These are phyloP conservation scores for Torulaspora gathmanii DNA, from an alignment of 805 yeast genomes.

Conservation along the genomic window DNA sequence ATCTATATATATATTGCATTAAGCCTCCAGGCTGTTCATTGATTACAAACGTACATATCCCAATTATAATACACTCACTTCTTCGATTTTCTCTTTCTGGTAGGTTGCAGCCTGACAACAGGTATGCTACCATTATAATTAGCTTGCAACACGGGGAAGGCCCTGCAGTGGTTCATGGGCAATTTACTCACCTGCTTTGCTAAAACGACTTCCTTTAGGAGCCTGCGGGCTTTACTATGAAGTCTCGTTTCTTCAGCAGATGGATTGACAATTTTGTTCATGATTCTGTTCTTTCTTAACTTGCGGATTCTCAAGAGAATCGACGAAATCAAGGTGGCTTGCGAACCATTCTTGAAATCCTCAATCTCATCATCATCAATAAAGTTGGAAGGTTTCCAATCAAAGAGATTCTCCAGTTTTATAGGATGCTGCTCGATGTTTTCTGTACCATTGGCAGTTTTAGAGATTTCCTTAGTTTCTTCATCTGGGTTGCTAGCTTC, in stretches of 20 bases:
- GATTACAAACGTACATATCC: constrained; percentile 1
- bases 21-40: neutral
- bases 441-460: neutral
- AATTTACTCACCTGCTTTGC: constrained; percentile 36
- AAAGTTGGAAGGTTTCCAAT: constrained; percentile 48
- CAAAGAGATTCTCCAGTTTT: constrained; percentile 40
- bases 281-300: constrained; percentile 45
- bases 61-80: constrained; percentile 10
- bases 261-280: constrained; percentile 37
- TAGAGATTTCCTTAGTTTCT: neutral
- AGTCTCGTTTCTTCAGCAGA: constrained; percentile 40
- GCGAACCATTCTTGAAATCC: constrained; percentile 42
- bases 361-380: constrained; percentile 51
- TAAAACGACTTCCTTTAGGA: constrained; percentile 43
- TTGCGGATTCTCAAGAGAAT: constrained; percentile 47
- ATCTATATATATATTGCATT: neutral
- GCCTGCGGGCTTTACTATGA: constrained; percentile 43
- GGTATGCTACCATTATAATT: constrained; percentile 81
- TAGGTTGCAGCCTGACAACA: constrained; percentile 38
- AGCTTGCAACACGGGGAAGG: constrained; percentile 64
- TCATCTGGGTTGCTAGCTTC: neutral
- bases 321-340: constrained; percentile 41
- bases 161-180: constrained; percentile 32
- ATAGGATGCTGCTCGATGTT: constrained; percentile 15
- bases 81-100: constrained; percentile 32